Evolutionary conservation across 768 basidiomycete genomes (phyloP), one percentile per base, ranked within the genome.

Genomic region (Termitomyces sp.): DNA sequence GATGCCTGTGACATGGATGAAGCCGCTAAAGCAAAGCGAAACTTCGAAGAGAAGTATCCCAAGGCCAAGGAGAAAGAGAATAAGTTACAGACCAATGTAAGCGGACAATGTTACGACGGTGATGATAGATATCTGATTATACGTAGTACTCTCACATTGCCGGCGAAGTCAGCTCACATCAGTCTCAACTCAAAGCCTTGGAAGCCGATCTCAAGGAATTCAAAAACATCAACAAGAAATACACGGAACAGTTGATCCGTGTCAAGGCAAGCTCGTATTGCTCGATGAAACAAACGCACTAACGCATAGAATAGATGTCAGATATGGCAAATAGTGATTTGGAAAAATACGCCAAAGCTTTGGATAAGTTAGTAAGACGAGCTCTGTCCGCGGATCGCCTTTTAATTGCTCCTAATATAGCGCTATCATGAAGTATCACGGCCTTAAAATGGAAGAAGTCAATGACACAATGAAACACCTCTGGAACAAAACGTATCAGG

Each of bases 401-500:
- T 28, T 5, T 28, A 29, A 33, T 52, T 20, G 50, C 59, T 68
- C 42, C 41, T 47, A 54, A 60, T 57, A 2, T 57, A 98, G 96
- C 63, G 97, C 95, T 42, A 98, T 99, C 70, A 97, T 99, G 92
- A 93, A 92, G 72, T 99, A 98, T 66, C 97, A 99, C 67, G 77
- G 86, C 15, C 79, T 97, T 65, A 99, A 99, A 75, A 97, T 98
- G 97, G 93, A 95, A 71, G 97, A 99, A 77, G 94, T 99, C 65
- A 99, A 99, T 67, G 94, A 97, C 66, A 95, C 88, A 15, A 96
- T 98, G 85, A 88, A 88, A 49, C 93, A 97, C 67, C 71, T 98
- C 4, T 99, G 97, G 97, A 96, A 94, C 69, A 96, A 94, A 75
- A 98, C 95, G 0, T 99, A 99, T 72, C 96, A 98, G 70, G 96